Conservation (phyloP, 805 yeast genomes). For the Danielia oregonensis region DNA sequence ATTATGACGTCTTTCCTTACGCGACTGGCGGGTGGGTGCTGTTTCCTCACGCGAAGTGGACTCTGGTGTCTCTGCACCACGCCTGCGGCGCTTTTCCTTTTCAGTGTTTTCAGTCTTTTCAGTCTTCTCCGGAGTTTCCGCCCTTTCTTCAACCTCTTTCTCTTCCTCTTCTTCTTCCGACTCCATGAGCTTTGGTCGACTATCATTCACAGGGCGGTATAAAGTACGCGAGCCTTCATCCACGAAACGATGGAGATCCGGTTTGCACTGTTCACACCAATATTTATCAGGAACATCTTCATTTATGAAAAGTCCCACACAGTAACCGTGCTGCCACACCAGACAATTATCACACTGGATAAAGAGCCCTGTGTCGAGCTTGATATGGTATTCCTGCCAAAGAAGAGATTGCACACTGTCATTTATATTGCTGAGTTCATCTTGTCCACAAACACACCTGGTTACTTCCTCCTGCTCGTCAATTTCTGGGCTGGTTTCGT, state of each 20-base stretch:
- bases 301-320: slow-evolving; percentile 80
- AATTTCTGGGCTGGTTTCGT: slow-evolving; percentile 13
- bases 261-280: slow-evolving; percentile 91
- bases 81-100: slow-evolving; percentile 2
- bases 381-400: slow-evolving; percentile 30
- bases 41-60: slow-evolving; percentile 8
- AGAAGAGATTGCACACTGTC: slow-evolving; percentile 23
- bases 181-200: slow-evolving; percentile 32
- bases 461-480: slow-evolving; percentile 42
- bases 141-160: slow-evolving; percentile 1
- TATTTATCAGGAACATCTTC: slow-evolving; percentile 86
- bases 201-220: slow-evolving; percentile 40
- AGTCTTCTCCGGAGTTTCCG: too few relatives aligned
- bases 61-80: slow-evolving; percentile 3
- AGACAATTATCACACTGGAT: slow-evolving; percentile 88
- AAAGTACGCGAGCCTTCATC: slow-evolving; percentile 27
- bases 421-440: slow-evolving; percentile 30
- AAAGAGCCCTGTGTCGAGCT: slow-evolving; percentile 56
- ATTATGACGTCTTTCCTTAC: slow-evolving; percentile 32
- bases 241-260: slow-evolving; percentile 67
- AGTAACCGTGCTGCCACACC: slow-evolving; percentile 97
- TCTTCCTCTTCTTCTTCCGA: slow-evolving; percentile 3
- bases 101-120: slow-evolving; percentile 2
- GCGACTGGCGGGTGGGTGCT: slow-evolving; percentile 15
- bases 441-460: slow-evolving; percentile 40